Evolutionary conservation across 345 rosid genomes (phyloP).

Genomic region (Brassica cretica): DNA sequence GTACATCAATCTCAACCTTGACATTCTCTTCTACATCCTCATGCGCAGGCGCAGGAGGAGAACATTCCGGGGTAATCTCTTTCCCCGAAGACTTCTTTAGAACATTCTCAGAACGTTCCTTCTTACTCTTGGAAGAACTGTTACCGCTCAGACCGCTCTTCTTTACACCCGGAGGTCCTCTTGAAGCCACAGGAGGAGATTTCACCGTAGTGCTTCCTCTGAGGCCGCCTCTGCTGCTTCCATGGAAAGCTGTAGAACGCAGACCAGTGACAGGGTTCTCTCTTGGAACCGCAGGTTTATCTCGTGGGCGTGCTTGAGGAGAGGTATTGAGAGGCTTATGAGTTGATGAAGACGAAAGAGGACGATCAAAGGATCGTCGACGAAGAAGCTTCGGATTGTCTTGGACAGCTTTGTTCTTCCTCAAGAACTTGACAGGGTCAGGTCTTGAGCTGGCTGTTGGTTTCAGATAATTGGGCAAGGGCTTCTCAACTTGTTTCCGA

Average conservation of each 20-base stretch:
- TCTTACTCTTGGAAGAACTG: constrained; percentile 27
- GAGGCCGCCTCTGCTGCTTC: constrained; percentile 32
- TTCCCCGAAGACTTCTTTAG: constrained; percentile 18
- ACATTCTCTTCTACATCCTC: constrained; percentile 38
- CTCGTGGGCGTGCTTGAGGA: constrained; percentile 38
- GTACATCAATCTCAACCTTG: constrained; percentile 32
- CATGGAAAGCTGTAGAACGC: constrained; percentile 41
- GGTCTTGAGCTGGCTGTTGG: constrained; percentile 58
- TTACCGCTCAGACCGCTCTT: constrained; percentile 33
- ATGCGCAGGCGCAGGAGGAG: constrained; percentile 14
- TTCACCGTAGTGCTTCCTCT: constrained; percentile 32
- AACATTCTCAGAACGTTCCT: constrained; percentile 25
- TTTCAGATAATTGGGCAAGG: constrained; percentile 58
- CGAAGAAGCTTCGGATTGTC: constrained; percentile 49
- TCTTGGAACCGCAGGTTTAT: constrained; percentile 29
- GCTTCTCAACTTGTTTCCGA: constrained; percentile 29
- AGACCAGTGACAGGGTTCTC: constrained; percentile 40
- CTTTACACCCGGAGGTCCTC: constrained; percentile 26
- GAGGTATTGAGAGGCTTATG: constrained; percentile 35
- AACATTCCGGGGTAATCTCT: constrained; percentile 21
- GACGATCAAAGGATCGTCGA: constrained; percentile 75
- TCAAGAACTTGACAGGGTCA: constrained; percentile 41
- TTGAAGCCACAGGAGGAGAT: constrained; percentile 25
- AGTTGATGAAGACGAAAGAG: constrained; percentile 48
- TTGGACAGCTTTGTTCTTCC: constrained; percentile 41